Base-by-base conservation (phyloP, 495 filamentous ascomycete genomes). In the Neurospora tetrasperma region DNA sequence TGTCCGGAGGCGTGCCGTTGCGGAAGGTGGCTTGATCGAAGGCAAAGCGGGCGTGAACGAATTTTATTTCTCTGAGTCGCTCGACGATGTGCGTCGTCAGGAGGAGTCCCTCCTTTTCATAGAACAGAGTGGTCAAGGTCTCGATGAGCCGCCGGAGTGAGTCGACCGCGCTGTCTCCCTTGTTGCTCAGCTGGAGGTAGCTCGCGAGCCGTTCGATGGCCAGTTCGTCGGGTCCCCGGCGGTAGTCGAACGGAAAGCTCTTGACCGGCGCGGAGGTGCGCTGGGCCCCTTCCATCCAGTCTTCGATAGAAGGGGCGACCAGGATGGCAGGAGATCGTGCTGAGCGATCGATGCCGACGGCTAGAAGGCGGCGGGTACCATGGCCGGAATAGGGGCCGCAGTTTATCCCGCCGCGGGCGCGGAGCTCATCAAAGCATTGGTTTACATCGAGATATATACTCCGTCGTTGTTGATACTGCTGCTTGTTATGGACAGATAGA, bases 11-110 rank as follows among this genome's bases (percentile, higher is more conserved):
- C 8, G 84, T 84, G 0, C 83, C 84, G 80, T 88, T 91, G 69
- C 88, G 86, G 78, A 88, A 90, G 10, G 92, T 91, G 7, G 93
- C 92, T 81, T 94, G 92, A 80, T 96, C 93, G 80, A 95, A 94
- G 42, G 86, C 87, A 77, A 93, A 89, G 5, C 80, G 82, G 3
- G 78, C 75, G 48, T 82, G 79, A 35, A 83, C 81, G 18, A 91
- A 84, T 69, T 85, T 85, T 9, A 88, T 68, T 4, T 74, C 75
- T 18, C 84, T 82, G n/a, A 82, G 72, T 2, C 80, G 71, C 1
- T 84, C 80, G 18, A 83, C 78, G 11, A 88, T 74, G 18, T 80
- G 81, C 5, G 84, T 87, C 69, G 88, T 85, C 5, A 92, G 79
- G 2, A 87, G 80, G 74, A 90, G 89, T 0, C 90, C 92, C 78